These are phyloP conservation scores for Pythium rishiriense DNA, from an alignment of 352 stramenopile genomes.

Conservation along the genomic window DNA sequence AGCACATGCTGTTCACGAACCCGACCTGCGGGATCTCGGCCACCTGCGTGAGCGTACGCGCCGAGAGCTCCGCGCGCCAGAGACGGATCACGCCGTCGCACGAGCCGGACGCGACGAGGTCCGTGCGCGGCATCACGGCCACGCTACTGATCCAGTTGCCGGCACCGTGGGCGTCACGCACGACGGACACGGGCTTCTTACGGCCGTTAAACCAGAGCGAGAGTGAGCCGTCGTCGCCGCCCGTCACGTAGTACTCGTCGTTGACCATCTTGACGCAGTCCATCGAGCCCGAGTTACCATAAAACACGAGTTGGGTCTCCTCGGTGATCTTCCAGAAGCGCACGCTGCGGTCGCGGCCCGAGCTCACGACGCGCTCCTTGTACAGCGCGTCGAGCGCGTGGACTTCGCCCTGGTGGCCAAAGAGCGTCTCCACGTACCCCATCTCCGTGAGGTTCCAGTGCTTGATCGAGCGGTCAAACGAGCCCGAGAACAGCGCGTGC, in stretches of 20 bases:
- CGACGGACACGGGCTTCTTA: constrained; percentile 90
- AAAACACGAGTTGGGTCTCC: constrained; percentile 94
- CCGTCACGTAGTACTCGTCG: constrained; percentile 93
- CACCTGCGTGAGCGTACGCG: constrained; percentile 64
- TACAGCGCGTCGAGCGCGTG: constrained; percentile 89
- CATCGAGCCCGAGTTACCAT: constrained; percentile 88
- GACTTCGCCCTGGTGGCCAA: constrained; percentile 91
- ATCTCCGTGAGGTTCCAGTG: constrained; percentile 96
- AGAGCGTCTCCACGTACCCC: constrained; percentile 95
- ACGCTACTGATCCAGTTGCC: constrained; percentile 91
- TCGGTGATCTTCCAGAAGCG: constrained; percentile 96
- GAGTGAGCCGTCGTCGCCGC: constrained; percentile 89
- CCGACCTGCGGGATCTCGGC: constrained; percentile 70
- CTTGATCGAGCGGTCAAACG: constrained; percentile 92
- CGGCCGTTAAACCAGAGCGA: constrained; percentile 92
- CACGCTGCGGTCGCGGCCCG: constrained; percentile 89
- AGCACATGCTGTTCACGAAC: constrained; percentile 73
- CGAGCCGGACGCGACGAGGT: constrained; percentile 91
- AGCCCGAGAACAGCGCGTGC: constrained; percentile 91
- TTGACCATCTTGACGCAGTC: constrained; percentile 92
- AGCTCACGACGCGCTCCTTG: constrained; percentile 90
- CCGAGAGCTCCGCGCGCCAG: constrained; percentile 86
- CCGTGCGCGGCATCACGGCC: constrained; percentile 85
- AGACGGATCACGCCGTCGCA: constrained; percentile 91
- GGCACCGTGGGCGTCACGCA: constrained; percentile 82